Conservation (phyloP, 2,329 filamentous ascomycete species). For the Setomelanomma holmii region DNA sequence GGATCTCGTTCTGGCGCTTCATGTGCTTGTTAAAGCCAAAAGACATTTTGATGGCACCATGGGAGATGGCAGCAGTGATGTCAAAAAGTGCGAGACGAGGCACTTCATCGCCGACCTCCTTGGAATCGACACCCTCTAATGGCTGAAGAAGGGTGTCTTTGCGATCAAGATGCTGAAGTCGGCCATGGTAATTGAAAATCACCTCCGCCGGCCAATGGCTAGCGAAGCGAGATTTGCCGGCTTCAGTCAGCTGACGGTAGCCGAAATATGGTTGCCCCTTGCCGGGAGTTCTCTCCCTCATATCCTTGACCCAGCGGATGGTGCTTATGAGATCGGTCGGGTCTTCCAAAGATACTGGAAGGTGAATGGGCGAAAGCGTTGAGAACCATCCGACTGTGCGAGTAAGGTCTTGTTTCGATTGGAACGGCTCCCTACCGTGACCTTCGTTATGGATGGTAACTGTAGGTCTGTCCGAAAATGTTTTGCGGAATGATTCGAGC, state of each 20-base stretch:
- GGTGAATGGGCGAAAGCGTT: slow-evolving; percentile 41
- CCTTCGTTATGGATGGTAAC: slow-evolving; percentile 58
- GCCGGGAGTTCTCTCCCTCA: slow-evolving; percentile 37
- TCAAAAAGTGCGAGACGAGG: slow-evolving; percentile 43
- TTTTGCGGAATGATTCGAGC: slow-evolving; percentile 52
- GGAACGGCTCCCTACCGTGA: slow-evolving; percentile 57
- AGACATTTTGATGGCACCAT: slow-evolving; percentile 41
- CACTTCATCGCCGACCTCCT: slow-evolving; percentile 34
- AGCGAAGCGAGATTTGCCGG: slow-evolving; percentile 33
- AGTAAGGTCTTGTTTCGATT: slow-evolving; percentile 55
- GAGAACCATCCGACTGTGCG: slow-evolving; percentile 62
- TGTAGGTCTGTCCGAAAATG: slow-evolving; percentile 50
- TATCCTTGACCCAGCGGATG: slow-evolving; percentile 43
- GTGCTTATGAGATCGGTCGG: slow-evolving; percentile 39
- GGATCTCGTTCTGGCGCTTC: slow-evolving; percentile 37
- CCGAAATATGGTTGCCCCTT: slow-evolving; percentile 45
- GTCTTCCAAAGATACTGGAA: slow-evolving; percentile 32
- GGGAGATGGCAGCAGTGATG: slow-evolving; percentile 36
- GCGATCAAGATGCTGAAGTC: slow-evolving; percentile 39
- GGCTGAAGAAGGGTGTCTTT: slow-evolving; percentile 36
- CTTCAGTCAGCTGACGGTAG: slow-evolving; percentile 30
- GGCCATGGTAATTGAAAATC: slow-evolving; percentile 43
- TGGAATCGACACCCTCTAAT: slow-evolving; percentile 27
- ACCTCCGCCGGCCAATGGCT: slow-evolving; percentile 44
- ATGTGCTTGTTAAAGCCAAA: slow-evolving; percentile 43